Evolutionary conservation across 192 early-diverging fungal species (phyloP).

Genomic region (Entomortierella chlamydospora): DNA sequence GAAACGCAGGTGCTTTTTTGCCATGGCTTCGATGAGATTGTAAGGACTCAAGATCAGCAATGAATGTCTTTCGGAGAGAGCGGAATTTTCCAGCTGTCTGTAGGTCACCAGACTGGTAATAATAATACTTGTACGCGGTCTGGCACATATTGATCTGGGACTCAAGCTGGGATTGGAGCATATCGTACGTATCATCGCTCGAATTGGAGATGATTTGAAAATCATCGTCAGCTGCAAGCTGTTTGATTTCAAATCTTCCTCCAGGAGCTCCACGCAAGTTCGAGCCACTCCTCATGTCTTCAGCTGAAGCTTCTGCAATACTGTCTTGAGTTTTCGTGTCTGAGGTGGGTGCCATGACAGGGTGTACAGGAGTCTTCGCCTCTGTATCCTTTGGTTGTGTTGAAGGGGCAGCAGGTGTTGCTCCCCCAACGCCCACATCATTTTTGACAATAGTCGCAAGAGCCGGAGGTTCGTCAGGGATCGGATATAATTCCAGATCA

Average conservation of each 20-base stretch:
- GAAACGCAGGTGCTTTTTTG: conserved; percentile 56
- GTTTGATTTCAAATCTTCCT: conserved; percentile 27
- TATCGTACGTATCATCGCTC: conserved; percentile 56
- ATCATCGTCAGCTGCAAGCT: conserved; percentile 35
- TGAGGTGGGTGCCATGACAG: conserved; percentile 34
- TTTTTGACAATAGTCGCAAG: not conserved
- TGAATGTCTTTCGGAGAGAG: conserved; percentile 68
- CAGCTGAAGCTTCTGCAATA: conserved; percentile 31
- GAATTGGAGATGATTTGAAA: conserved; percentile 55
- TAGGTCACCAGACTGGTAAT: conserved; percentile 59
- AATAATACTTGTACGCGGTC: conserved; percentile 51
- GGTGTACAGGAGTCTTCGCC: conserved; percentile 4
- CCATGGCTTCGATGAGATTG: conserved; percentile 51
- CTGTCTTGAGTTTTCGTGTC: conserved; percentile 42
- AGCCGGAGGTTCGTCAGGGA: conserved; percentile 22
- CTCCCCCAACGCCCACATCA: not conserved
- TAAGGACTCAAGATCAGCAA: conserved; percentile 65
- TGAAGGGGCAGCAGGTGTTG: not conserved
- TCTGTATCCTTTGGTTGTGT: not conserved
- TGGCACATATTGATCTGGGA: conserved; percentile 68
- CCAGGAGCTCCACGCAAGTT: conserved; percentile 9
- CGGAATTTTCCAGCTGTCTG: conserved; percentile 64
- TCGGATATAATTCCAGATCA: conserved; percentile 42
- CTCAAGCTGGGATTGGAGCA: conserved; percentile 60
- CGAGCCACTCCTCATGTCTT: conserved; percentile 30